Conservation (phyloP, 257 asterid species). For the Gentiana straminea region DNA sequence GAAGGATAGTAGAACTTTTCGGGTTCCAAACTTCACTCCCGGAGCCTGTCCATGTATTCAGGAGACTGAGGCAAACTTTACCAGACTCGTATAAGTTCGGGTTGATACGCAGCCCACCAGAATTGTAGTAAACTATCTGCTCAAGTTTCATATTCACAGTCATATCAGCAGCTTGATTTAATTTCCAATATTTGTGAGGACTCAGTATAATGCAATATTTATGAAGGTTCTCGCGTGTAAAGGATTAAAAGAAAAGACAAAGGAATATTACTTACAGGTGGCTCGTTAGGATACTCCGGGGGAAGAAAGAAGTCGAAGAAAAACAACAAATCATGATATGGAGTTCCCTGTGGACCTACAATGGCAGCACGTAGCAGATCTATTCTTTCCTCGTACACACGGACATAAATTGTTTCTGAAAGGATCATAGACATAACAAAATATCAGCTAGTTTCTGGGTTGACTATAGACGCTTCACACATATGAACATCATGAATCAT, state of each 20-base stretch:
- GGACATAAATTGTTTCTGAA: conserved; percentile 69
- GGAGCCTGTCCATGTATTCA: conserved; percentile 86
- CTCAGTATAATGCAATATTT: not conserved
- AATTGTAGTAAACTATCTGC: conserved; percentile 82
- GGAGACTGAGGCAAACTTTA: conserved; percentile 75
- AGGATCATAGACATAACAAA: not conserved
- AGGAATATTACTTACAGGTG: conserved; percentile 58
- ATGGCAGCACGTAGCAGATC: conserved; percentile 77
- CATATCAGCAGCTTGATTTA: not conserved
- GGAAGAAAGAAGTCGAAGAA: conserved; percentile 83
- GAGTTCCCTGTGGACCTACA: conserved; percentile 73
- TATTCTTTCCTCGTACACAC: conserved; percentile 72
- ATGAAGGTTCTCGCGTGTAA: not conserved
- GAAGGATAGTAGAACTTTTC: conserved; percentile 60
- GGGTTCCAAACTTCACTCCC: conserved; percentile 89
- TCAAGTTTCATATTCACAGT: conserved; percentile 11
- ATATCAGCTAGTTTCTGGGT: not conserved
- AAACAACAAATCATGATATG: conserved; percentile 87
- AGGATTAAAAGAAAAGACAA: not conserved
- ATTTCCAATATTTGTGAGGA: not conserved
- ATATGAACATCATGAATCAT: too few relatives aligned
- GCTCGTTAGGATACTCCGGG: conserved; percentile 71
- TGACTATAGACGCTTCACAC: not conserved
- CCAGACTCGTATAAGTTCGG: conserved; percentile 96
- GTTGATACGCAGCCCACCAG: conserved; percentile 88